Base-by-base conservation (phyloP, 441 rosid species). In the Eruca vesicaria region DNA sequence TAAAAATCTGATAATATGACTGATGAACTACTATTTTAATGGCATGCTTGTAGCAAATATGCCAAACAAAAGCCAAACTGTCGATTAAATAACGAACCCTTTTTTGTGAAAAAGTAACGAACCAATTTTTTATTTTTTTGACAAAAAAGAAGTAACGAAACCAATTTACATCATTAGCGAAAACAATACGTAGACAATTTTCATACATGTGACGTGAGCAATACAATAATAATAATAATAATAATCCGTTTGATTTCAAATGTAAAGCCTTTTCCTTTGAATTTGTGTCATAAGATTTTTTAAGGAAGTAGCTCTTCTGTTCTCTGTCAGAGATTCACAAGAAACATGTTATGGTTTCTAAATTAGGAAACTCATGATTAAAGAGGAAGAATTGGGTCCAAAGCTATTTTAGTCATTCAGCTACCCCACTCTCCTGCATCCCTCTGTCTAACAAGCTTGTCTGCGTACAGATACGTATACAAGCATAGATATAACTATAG, bases 341-440 rank as follows among this genome's bases (percentile, higher is more conserved):
- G 18, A 76, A 77, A 66, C 80, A 77, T 77, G 80, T 77, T 77
- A 48, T 71, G 28, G 50, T 77, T 71, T 71, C 80, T 56, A 71
- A 33, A 66, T 14, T n/a, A 14, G 58, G 80, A 71, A 77, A 59
- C 68, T 48, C 66, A 77, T 71, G 18, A 77, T 71, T 29, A 71
- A 16, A 68, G 33, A 52, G 23, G 60, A 78, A 62, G 56, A 67
- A 11, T 68, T 55, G 65, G 74, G 78, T 68, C 71, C 78, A 73
- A 69, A 52, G 38, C 63, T 71, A 10, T 58, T 26, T 35, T 33
- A 35, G 72, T 65, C 72, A 65, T 66, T 65, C 16, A 6, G 12
- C 36, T 56, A 28, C 15, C 66, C 18, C 55, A 11, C 63, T 60
- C 63, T 66, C 59, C 43, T 74, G 62, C 61, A 32, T 6, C 57